These are phyloP conservation scores for Pilobolus umbonatus DNA, from an alignment of 192 early-diverging fungal species.

Conservation along the genomic window DNA sequence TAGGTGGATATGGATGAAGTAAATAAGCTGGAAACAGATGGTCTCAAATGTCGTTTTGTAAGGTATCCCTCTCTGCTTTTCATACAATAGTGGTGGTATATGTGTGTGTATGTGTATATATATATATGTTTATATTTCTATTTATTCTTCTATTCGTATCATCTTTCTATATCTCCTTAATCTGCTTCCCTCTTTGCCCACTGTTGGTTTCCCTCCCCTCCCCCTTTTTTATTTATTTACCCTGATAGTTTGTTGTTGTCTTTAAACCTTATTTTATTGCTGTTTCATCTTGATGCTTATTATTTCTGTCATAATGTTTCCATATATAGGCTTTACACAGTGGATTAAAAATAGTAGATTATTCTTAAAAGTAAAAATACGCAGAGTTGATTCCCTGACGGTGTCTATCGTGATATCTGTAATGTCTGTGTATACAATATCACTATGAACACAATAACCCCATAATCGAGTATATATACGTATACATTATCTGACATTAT, in stretches of 20 bases:
- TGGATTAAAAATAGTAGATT: too few relatives aligned
- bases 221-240: neutral
- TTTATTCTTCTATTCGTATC: neutral
- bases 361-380: neutral
- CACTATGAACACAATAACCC: neutral
- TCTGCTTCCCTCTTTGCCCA: neutral
- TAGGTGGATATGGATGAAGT: neutral
- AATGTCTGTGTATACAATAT: neutral
- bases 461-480: neutral
- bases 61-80: too few relatives aligned
- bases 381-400: conserved; percentile 6
- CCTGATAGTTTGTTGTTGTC: neutral
- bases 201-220: neutral
- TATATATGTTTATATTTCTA: neutral
- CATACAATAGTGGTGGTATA: too few relatives aligned
- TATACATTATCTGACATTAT: neutral
- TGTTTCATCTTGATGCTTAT: conserved; percentile 9
- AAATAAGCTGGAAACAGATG: conserved; percentile 2
- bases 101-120: too few relatives aligned
- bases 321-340: conserved; percentile 1
- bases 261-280: conserved; percentile 3
- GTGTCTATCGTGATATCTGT: conserved; percentile 13
- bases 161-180: neutral
- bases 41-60: conserved; percentile 24
- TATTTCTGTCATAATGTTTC: conserved; percentile 9